Conservation (phyloP, 2,329 filamentous ascomycete genomes). For the Colletotrichum sojae region DNA sequence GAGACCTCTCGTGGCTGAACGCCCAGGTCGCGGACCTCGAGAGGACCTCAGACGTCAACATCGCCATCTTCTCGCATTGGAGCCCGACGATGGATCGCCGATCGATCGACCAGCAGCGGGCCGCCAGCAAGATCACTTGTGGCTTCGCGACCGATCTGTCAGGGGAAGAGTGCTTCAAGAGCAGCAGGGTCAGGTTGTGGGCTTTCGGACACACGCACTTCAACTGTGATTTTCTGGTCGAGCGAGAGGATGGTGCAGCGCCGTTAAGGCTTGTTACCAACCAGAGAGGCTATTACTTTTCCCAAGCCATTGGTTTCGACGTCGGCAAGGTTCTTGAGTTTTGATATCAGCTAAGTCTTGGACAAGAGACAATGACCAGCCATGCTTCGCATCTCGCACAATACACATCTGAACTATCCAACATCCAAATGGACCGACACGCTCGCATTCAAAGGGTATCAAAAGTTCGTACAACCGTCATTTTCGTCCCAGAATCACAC, state of each 20-base stretch:
- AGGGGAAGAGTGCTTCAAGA: constrained; percentile 54
- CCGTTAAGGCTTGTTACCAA: constrained; percentile 55
- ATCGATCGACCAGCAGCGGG: constrained; percentile 52
- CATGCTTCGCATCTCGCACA: no score
- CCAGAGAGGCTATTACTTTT: constrained; percentile 58
- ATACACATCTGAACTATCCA: no score
- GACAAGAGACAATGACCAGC: no score
- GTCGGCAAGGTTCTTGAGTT: constrained; percentile 42
- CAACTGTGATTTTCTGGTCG: constrained; percentile 55
- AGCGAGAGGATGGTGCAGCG: constrained; percentile 24
- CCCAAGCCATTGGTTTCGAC: constrained; percentile 53
- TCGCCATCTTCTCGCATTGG: constrained; percentile 60
- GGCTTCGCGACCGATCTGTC: constrained; percentile 60
- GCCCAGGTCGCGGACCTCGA: constrained; percentile 47
- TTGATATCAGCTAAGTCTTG: background rate
- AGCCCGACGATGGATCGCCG: constrained; percentile 54
- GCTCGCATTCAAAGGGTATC: no score
- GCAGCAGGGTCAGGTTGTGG: constrained; percentile 56
- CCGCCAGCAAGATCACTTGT: constrained; percentile 45
- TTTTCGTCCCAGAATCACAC: no score
- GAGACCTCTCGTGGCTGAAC: constrained; percentile 62
- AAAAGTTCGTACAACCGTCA: no score
- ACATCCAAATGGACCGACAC: no score
- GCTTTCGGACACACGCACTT: constrained; percentile 65
- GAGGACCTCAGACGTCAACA: constrained; percentile 40